A percentile compares a stretch with the other conserved stretches of the same genome.
Conservation (phyloP, 2,329 filamentous ascomycete genomes). For the Knoxdaviesia capensis region DNA sequence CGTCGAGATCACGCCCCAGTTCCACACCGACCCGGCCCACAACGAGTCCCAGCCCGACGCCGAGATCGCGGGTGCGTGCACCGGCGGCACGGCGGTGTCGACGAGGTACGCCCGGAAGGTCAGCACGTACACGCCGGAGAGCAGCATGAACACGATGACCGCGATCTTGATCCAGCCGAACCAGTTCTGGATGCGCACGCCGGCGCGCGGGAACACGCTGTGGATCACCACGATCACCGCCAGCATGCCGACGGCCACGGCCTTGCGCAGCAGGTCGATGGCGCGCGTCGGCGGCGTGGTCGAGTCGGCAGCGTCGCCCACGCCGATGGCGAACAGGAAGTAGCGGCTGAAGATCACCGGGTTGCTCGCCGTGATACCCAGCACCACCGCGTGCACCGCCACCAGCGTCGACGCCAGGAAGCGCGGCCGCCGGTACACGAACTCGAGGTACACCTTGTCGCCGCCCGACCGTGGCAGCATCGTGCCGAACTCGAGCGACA, state of each 20-base stretch:
- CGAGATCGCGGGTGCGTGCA: slow-evolving; percentile 2
- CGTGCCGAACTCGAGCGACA: slow-evolving; percentile 47
- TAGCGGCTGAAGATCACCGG: slow-evolving; percentile 52
- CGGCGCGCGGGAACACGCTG: slow-evolving; percentile 32
- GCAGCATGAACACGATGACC: slow-evolving; percentile 38
- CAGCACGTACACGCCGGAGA: slow-evolving; percentile 39
- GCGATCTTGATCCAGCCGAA: slow-evolving; percentile 44
- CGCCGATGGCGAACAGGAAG: slow-evolving; percentile 34
- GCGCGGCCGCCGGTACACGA: slow-evolving; percentile 40
- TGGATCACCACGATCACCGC: slow-evolving; percentile 38
- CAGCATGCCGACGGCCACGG: slow-evolving; percentile 34
- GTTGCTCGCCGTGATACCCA: slow-evolving; percentile 50
- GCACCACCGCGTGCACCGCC: slow-evolving; percentile 39
- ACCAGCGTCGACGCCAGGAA: slow-evolving; percentile 45
- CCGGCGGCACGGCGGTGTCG: not conserved
- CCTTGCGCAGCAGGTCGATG: slow-evolving; percentile 27
- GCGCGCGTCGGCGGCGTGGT: too few species aligned
- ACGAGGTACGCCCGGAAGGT: slow-evolving; percentile 10
- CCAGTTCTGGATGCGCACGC: slow-evolving; percentile 37
- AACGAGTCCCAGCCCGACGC: slow-evolving; percentile 26
- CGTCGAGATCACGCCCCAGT: slow-evolving; percentile 45
- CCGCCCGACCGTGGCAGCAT: slow-evolving; percentile 53
- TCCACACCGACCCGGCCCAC: slow-evolving; percentile 48
- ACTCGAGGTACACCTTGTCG: slow-evolving; percentile 52
- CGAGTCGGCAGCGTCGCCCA: slow-evolving; percentile 17